These are phyloP conservation scores for Trametes polyzona DNA, from an alignment of 1,284 basidiomycete species.

Conservation along the genomic window DNA sequence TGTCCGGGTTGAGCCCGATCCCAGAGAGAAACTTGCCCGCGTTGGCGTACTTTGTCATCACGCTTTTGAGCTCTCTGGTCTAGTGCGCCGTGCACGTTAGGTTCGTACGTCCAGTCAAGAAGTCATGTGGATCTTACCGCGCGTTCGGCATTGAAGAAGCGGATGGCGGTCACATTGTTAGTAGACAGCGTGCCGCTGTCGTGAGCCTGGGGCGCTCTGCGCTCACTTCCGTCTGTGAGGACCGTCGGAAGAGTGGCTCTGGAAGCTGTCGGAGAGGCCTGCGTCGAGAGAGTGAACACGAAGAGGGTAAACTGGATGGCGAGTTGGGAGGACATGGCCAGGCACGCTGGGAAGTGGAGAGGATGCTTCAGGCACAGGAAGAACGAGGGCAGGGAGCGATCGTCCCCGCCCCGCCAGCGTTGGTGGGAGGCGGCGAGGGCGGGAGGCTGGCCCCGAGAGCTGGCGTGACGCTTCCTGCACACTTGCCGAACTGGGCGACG, in stretches of 20 bases:
- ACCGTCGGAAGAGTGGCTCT: not conserved
- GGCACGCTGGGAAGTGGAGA: slow-evolving; percentile 3
- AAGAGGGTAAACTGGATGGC: not conserved
- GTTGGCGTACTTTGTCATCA: slow-evolving; percentile 43
- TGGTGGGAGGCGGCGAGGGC: not conserved
- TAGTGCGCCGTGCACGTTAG: no score
- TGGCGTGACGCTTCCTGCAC: slow-evolving; percentile 14
- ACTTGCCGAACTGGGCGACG: slow-evolving; percentile 7
- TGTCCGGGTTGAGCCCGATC: slow-evolving; percentile 38
- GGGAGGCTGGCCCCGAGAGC: slow-evolving; percentile 1
- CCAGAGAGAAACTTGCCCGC: slow-evolving; percentile 42
- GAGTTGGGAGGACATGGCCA: slow-evolving; percentile 1
- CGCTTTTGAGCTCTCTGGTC: slow-evolving; percentile 35
- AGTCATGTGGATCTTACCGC: no score
- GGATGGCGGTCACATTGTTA: not conserved
- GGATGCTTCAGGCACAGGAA: slow-evolving; percentile 19
- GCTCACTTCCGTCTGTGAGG: not conserved
- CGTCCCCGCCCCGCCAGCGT: not conserved
- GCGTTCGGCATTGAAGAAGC: slow-evolving; percentile 25
- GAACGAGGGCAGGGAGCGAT: not conserved
- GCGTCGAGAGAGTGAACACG: slow-evolving; percentile 7
- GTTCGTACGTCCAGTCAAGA: no score
- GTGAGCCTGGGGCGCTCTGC: not conserved
- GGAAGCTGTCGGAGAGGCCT: not conserved
- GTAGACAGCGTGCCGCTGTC: not conserved